Evolutionary conservation across 2,329 filamentous ascomycete genomes (phyloP).

Genomic region (Penicillium sp.): DNA sequence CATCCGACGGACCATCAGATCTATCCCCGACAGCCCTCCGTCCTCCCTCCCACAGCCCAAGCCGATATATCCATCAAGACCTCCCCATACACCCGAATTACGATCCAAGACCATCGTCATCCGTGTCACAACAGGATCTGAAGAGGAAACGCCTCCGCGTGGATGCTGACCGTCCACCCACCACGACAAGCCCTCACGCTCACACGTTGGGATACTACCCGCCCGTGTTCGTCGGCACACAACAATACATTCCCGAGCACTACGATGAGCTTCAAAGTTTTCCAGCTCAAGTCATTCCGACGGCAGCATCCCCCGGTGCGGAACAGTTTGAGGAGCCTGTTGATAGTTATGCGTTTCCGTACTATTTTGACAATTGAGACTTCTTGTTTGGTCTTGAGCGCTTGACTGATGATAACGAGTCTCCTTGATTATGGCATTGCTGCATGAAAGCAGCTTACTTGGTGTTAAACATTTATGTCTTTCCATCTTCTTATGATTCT

Average conservation of each 20-base stretch:
- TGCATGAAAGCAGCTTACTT: constrained; percentile 1
- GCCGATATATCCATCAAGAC: constrained; percentile 14
- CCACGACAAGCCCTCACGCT: constrained; percentile 4
- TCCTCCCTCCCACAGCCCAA: constrained; percentile 14
- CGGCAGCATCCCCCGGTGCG: constrained; percentile 15
- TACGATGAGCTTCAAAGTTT: constrained; percentile 14
- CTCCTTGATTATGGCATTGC: constrained; percentile 11
- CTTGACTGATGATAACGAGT: constrained; percentile 19
- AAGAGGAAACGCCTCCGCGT: constrained; percentile 26
- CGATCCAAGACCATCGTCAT: not conserved
- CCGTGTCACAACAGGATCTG: constrained; percentile 20
- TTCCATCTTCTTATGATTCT: not conserved
- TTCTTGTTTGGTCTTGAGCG: not conserved
- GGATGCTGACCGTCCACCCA: constrained; percentile 6
- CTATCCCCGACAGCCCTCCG: constrained; percentile 8
- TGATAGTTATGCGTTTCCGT: constrained; percentile 29
- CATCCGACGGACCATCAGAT: constrained; percentile 11
- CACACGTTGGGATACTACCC: constrained; percentile 15
- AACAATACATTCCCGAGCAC: constrained; percentile 15
- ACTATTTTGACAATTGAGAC: constrained; percentile 34
- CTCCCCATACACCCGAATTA: constrained; percentile 16
- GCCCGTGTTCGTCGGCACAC: constrained; percentile 17
- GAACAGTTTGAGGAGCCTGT: constrained; percentile 21
- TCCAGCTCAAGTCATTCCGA: constrained; percentile 14
- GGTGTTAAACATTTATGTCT: not conserved